Percentiles rank a stretch among this genome's conserved stretches.
These are phyloP conservation scores for Nothophaeocryptopus gaeumannii DNA, from an alignment of 2,329 filamentous ascomycete species.

Conservation along the genomic window DNA sequence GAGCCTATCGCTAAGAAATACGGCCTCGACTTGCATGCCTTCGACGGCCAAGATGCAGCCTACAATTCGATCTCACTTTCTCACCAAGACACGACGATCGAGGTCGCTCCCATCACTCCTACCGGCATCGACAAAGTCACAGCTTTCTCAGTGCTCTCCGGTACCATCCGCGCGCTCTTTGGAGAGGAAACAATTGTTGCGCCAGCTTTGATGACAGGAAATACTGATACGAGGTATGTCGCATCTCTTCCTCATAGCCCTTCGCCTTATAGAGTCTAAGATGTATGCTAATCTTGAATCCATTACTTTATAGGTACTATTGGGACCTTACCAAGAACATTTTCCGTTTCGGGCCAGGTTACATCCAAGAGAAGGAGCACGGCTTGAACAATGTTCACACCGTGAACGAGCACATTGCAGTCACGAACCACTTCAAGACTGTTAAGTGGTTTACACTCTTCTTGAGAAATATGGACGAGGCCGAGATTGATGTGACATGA, in stretches of 20 bases:
- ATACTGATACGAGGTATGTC: constrained; percentile 31
- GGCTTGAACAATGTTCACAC: constrained; percentile 35
- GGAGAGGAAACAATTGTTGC: constrained; percentile 40
- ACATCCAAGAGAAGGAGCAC: constrained; percentile 29
- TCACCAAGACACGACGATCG: constrained; percentile 26
- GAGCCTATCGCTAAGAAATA: constrained; percentile 49
- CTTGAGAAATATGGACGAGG: constrained; percentile 47
- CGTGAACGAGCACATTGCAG: constrained; percentile 34
- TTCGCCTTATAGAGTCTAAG: too few species aligned
- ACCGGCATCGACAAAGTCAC: constrained; percentile 36
- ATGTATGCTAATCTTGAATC: too few species aligned
- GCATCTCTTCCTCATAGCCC: too few species aligned
- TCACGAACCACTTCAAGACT: constrained; percentile 43
- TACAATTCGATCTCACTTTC: constrained; percentile 34
- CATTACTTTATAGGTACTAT: constrained; percentile 23
- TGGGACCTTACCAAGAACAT: constrained; percentile 38
- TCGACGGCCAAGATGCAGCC: constrained; percentile 41
- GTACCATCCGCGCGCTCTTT: constrained; percentile 45
- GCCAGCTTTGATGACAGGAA: constrained; percentile 38
- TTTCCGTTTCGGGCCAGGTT: constrained; percentile 38
- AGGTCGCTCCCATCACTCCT: constrained; percentile 36
- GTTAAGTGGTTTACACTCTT: constrained; percentile 45
- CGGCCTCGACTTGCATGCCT: constrained; percentile 49
- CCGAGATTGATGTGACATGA: constrained; percentile 30
- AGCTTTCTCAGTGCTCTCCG: constrained; percentile 37